Base-by-base conservation (phyloP, 345 rosid species). In the Trapa bicornis region DNA sequence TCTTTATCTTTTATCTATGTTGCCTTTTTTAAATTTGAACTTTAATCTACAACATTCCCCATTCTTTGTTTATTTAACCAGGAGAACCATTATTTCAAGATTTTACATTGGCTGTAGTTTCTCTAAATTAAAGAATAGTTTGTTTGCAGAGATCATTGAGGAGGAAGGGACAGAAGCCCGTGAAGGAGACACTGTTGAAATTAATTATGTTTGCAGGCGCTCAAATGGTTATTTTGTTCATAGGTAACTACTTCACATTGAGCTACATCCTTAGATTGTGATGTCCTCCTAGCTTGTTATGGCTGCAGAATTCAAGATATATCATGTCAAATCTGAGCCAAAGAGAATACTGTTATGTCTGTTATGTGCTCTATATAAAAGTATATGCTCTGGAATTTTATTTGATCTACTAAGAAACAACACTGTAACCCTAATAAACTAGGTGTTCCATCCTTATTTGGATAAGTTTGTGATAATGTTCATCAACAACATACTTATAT, bases 141-240 rank as follows among this genome's bases (percentile, higher is more conserved):
- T 50, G 4, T 63, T 64, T 56, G 3, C 71, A 93, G 97, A 89
- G 74, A 79, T 93, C 67, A 10, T 90, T 78, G 83, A 86, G 84
- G 98, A 97, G 60, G 81, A 88, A 65, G 98, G 98, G 60, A 78
- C 72, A 68, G 89, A 88, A 74, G 94, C 92, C 74, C 82, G 37
- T 17, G 88, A 87, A 70, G 97, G 96, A 37, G 96, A 93, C 66
- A 33, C 73, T 13, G 96, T 90, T 9, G 85, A 86, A 72, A 63
- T 93, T 22, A 90, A 93, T 71, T 93, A 93, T 73, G 97, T 90
- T 7, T 89, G 98, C 73, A 74, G 97, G 17, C 90, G 97, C 57
- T 77, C 97, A 53, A 93, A 93, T 82, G 98, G 97, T 66, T 90
- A 88, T 73, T 88, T 88, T 70, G 97, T 90, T 68, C 97, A 93